These are phyloP conservation scores for Monilinia aucupariae DNA, from an alignment of 2,329 filamentous ascomycete genomes.

Conservation along the genomic window DNA sequence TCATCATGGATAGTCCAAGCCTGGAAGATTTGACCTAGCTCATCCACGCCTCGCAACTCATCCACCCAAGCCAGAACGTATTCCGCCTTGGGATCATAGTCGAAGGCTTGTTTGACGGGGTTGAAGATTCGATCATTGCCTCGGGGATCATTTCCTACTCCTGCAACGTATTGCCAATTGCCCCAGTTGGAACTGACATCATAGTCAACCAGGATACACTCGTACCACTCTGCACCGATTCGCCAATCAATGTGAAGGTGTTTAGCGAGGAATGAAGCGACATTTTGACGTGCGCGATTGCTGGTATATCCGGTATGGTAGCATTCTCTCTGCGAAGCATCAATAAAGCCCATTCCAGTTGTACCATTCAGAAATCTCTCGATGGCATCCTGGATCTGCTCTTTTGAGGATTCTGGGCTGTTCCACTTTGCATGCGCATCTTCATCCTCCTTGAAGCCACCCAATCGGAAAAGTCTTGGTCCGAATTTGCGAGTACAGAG, in stretches of 20 bases:
- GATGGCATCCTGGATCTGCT: slow-evolving; percentile 45
- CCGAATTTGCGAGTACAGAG: slow-evolving; percentile 68
- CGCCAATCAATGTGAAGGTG: slow-evolving; percentile 75
- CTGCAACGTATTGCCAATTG: slow-evolving; percentile 78
- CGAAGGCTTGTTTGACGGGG: slow-evolving; percentile 72
- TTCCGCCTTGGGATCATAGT: slow-evolving; percentile 65
- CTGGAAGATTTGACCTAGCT: slow-evolving; percentile 56
- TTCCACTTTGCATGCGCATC: slow-evolving; percentile 29
- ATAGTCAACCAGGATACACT: slow-evolving; percentile 68
- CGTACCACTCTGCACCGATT: slow-evolving; percentile 77
- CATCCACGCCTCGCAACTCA: slow-evolving; percentile 52
- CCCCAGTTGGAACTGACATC: slow-evolving; percentile 73
- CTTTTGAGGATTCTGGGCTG: slow-evolving; percentile 30
- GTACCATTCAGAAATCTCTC: slow-evolving; percentile 59
- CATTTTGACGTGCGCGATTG: slow-evolving; percentile 70
- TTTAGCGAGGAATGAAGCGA: slow-evolving; percentile 67
- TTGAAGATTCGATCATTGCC: slow-evolving; percentile 69
- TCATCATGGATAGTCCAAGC: slow-evolving; percentile 55
- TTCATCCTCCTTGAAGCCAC: slow-evolving; percentile 53
- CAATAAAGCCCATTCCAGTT: slow-evolving; percentile 72
- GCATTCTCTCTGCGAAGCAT: slow-evolving; percentile 70
- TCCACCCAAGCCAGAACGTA: slow-evolving; percentile 71
- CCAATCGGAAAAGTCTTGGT: slow-evolving; percentile 55
- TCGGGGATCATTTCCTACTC: slow-evolving; percentile 73
- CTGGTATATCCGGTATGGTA: slow-evolving; percentile 72